Percentiles rank a stretch among this genome's conserved stretches.
Evolutionary conservation across 2,329 filamentous ascomycete species (phyloP).

Genomic region (Aspergillus novoparasiticus): DNA sequence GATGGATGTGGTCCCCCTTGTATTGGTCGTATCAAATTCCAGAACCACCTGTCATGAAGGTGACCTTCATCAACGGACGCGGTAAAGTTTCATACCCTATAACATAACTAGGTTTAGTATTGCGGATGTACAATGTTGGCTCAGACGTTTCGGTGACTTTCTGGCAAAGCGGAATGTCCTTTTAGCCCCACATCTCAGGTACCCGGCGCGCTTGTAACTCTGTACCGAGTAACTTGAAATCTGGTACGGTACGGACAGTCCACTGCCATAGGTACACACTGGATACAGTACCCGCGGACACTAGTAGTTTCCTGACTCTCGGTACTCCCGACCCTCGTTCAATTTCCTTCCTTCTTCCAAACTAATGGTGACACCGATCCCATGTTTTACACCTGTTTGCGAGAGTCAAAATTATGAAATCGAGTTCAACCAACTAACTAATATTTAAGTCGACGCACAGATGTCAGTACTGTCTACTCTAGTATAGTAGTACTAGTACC

Average conservation of each 20-base stretch:
- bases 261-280: too few relatives aligned
- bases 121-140: conserved; percentile 11
- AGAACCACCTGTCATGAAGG: not conserved
- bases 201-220: conserved; percentile 17
- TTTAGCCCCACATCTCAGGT: conserved; percentile 23
- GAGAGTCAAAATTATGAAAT: too few relatives aligned
- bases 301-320: not conserved
- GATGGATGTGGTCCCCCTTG: not conserved
- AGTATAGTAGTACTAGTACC: not conserved
- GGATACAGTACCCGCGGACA: too few relatives aligned
- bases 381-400: too few relatives aligned
- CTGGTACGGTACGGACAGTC: too few relatives aligned
- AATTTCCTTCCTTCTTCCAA: too few relatives aligned
- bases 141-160: conserved; percentile 18
- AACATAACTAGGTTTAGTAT: not conserved
- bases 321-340: not conserved
- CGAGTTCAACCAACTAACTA: too few relatives aligned
- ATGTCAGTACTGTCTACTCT: too few relatives aligned
- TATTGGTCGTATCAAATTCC: not conserved
- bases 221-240: conserved; percentile 3
- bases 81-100: not conserved
- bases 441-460: too few relatives aligned
- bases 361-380: too few relatives aligned
- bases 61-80: not conserved
- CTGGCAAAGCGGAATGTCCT: conserved; percentile 15